These are phyloP conservation scores for Rutstroemia sp. DNA, from an alignment of 2,329 filamentous ascomycete genomes.

Conservation along the genomic window DNA sequence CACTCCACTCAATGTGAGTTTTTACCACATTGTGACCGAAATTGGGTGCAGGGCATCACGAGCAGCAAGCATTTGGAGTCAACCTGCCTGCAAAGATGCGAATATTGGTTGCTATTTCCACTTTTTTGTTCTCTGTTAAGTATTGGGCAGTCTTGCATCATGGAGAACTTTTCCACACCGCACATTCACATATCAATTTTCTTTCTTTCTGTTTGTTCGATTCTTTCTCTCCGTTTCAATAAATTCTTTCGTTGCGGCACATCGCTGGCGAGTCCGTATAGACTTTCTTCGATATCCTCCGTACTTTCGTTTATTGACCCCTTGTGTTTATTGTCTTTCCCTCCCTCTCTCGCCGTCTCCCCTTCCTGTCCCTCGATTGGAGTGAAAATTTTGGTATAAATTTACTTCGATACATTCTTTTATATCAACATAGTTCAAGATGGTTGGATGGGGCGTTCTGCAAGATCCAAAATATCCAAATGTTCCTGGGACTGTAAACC, in stretches of 20 bases:
- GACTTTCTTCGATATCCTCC: slow-evolving; percentile 10
- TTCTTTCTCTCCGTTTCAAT: slow-evolving; percentile 8
- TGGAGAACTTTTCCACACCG: not conserved
- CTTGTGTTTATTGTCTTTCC: slow-evolving; percentile 10
- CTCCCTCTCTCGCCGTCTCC: not conserved
- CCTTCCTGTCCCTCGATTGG: not conserved
- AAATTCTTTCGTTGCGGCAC: slow-evolving; percentile 11
- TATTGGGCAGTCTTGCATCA: not conserved
- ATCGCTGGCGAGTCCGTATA: slow-evolving; percentile 21
- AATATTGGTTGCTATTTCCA: not conserved
- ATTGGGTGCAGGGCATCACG: not conserved
- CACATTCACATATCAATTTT: slow-evolving; percentile 1
- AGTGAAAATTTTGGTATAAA: not conserved
- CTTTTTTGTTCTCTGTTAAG: slow-evolving; percentile 5
- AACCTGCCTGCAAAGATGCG: not conserved
- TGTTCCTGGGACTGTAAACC: slow-evolving; percentile 24
- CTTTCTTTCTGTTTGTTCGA: slow-evolving; percentile 2
- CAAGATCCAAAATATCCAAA: slow-evolving; percentile 24
- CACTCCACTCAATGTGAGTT: slow-evolving; percentile 1
- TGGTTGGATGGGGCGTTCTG: slow-evolving; percentile 24
- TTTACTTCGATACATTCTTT: not conserved
- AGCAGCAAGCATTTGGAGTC: not conserved
- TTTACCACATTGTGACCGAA: not conserved
- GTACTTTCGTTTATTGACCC: slow-evolving; percentile 7
- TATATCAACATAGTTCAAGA: slow-evolving; percentile 7